These are phyloP conservation scores for Diutina catenulata DNA, from an alignment of 1,139 yeast genomes.

Conservation along the genomic window DNA sequence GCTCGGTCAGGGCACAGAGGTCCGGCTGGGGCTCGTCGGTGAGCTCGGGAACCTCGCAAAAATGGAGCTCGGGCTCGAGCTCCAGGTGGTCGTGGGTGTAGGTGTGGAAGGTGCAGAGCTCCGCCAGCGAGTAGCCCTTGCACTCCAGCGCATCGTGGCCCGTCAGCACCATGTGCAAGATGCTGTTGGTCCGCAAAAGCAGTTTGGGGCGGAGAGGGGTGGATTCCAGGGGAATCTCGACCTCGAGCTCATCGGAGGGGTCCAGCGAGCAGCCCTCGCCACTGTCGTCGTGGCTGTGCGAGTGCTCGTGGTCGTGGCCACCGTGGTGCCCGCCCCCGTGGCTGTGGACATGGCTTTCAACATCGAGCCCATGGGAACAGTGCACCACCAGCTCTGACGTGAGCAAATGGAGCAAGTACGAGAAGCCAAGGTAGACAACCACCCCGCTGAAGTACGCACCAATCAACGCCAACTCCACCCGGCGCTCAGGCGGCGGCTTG, in stretches of 20 bases:
- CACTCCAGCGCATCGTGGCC: conserved; percentile 28
- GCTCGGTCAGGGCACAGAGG: neutral
- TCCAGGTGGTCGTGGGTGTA: neutral
- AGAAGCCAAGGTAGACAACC: conserved; percentile 44
- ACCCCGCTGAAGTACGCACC: conserved; percentile 50
- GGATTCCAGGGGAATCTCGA: conserved; percentile 10
- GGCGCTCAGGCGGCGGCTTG: too few species aligned
- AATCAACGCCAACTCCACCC: conserved; percentile 26
- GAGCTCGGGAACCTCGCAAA: conserved; percentile 3
- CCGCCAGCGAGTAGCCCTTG: conserved; percentile 42
- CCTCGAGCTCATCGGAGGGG: neutral
- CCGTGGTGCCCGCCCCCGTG: too few species aligned
- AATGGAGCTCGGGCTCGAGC: conserved; percentile 1
- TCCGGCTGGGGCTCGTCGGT: neutral
- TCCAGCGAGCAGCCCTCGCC: conserved; percentile 9
- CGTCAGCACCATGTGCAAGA: conserved; percentile 7
- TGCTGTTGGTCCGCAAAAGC: conserved; percentile 15
- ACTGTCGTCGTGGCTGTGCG: conserved; percentile 9
- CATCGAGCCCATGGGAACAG: conserved; percentile 53
- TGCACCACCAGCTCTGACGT: conserved; percentile 82
- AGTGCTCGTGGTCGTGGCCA: conserved; percentile 9
- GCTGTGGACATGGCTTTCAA: too few species aligned
- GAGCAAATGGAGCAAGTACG: conserved; percentile 52
- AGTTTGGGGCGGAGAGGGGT: too few species aligned
- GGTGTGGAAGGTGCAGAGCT: conserved; percentile 14